Conservation (phyloP, 257 asterid species). For the Verbena officinalis region DNA sequence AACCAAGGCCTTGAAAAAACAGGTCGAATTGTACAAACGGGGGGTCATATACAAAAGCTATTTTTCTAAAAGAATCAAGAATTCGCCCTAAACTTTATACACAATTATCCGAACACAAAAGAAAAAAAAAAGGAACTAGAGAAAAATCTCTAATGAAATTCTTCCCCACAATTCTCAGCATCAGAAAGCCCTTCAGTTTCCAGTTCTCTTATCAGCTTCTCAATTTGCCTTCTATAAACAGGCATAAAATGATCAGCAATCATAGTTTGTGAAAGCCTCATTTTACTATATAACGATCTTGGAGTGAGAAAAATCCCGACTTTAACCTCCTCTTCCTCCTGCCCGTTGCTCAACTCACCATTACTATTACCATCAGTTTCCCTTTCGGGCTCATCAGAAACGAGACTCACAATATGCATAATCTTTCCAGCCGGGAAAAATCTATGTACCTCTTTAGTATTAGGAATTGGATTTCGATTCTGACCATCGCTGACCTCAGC, state of each 20-base stretch:
- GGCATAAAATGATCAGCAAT: slow-evolving; percentile 98
- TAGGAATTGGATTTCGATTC: slow-evolving; percentile 49
- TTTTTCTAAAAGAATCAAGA: slow-evolving; percentile 30
- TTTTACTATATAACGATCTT: slow-evolving; percentile 72
- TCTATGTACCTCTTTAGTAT: slow-evolving; percentile 82
- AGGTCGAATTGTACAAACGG: background rate
- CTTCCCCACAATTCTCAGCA: slow-evolving; percentile 17
- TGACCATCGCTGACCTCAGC: slow-evolving; percentile 63
- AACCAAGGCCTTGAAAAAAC: background rate
- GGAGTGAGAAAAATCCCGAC: slow-evolving; percentile 79
- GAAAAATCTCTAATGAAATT: slow-evolving; percentile 25
- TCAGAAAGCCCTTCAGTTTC: slow-evolving; percentile 48
- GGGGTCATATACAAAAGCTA: background rate
- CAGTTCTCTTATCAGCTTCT: slow-evolving; percentile 65
- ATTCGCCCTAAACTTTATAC: slow-evolving; percentile 14
- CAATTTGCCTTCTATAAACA: slow-evolving; percentile 77
- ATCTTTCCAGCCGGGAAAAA: slow-evolving; percentile 89
- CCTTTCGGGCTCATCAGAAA: slow-evolving; percentile 39
- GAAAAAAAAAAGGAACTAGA: background rate
- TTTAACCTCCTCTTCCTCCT: slow-evolving; percentile 40
- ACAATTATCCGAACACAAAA: slow-evolving; percentile 19
- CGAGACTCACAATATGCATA: slow-evolving; percentile 83
- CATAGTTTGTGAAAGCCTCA: slow-evolving; percentile 90
- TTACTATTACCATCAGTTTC: slow-evolving; percentile 39
- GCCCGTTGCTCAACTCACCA: slow-evolving; percentile 30